A percentile compares a stretch with the other conserved stretches of the same genome.
Conservation (phyloP, 202 grass and related monocot genomes). For the Carex sylvatica region DNA sequence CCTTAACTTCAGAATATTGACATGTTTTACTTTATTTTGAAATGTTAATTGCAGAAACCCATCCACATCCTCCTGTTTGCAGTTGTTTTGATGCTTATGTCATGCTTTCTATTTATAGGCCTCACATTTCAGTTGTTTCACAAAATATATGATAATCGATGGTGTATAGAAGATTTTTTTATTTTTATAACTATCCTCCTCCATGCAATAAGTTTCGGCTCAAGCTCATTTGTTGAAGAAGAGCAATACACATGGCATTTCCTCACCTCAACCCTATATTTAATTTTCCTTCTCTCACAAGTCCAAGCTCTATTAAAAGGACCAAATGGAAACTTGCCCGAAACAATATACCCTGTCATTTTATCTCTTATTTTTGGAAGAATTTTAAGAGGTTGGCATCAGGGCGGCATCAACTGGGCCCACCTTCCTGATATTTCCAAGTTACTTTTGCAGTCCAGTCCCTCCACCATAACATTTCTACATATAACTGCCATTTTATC, state of each 20-base stretch:
- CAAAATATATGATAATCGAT: constrained; percentile 27
- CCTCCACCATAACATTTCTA: constrained; percentile 59
- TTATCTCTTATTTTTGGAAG: constrained; percentile 69
- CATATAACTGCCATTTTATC: constrained; percentile 57
- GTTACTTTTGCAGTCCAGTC: constrained; percentile 49
- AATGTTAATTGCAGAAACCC: constrained; percentile 73
- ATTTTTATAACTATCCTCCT: constrained; percentile 56
- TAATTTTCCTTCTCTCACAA: constrained; percentile 70
- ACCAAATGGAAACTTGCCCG: constrained; percentile 31
- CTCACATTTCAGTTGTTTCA: constrained; percentile 40
- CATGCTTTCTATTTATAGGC: constrained; percentile 46
- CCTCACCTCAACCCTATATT: constrained; percentile 68
- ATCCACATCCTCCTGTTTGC: constrained; percentile 60
- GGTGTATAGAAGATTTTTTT: constrained; percentile 63
- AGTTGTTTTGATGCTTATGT: constrained; percentile 61
- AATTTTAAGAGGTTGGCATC: constrained; percentile 93
- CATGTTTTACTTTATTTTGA: constrained; percentile 19
- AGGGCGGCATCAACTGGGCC: constrained; percentile 91
- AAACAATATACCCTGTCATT: constrained; percentile 46
- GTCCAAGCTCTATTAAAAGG: constrained; percentile 44
- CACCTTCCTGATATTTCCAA: constrained; percentile 89
- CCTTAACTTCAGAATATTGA: neutral
- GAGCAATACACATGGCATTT: constrained; percentile 98
- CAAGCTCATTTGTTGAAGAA: constrained; percentile 98
- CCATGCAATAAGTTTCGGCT: constrained; percentile 59